A percentile compares a stretch with the other conserved stretches of the same genome.
Evolutionary conservation across 345 rosid species (phyloP).

Genomic region (Syzygium oleosum): DNA sequence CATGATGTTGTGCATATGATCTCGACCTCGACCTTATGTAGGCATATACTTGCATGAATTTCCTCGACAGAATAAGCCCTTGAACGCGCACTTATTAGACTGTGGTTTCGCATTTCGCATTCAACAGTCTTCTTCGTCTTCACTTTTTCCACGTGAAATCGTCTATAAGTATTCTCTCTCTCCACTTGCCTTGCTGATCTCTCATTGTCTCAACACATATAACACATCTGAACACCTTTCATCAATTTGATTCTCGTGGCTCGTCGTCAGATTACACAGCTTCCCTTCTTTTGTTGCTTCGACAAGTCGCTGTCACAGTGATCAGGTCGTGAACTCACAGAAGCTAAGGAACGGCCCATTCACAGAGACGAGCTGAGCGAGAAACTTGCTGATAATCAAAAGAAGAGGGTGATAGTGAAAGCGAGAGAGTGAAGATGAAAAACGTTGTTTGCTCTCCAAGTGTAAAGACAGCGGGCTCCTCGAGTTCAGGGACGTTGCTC

Average conservation of each 20-base stretch:
- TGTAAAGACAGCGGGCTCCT: conserved; percentile 42
- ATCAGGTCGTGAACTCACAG: accelerated
- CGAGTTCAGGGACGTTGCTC: conserved; percentile 37
- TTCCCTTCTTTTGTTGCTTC: neutral
- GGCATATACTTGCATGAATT: neutral
- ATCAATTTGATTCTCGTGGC: neutral
- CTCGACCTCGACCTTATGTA: neutral
- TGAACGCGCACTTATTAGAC: neutral
- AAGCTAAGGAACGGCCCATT: neutral
- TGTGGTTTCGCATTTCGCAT: neutral
- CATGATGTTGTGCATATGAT: neutral
- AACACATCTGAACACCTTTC: neutral
- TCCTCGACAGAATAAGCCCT: neutral
- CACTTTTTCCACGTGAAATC: neutral
- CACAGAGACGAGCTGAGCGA: neutral
- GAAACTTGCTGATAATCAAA: neutral
- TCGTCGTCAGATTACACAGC: neutral
- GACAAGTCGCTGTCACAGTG: neutral
- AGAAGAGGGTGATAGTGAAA: conserved; percentile 19
- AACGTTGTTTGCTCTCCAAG: conserved; percentile 30
- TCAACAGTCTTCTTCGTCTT: neutral
- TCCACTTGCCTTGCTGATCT: neutral
- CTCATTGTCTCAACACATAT: neutral
- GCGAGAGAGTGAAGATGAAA: conserved; percentile 62
- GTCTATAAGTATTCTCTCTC: neutral